Base-by-base conservation (phyloP, 2,329 filamentous ascomycete species). In the Talaromyces sp. region DNA sequence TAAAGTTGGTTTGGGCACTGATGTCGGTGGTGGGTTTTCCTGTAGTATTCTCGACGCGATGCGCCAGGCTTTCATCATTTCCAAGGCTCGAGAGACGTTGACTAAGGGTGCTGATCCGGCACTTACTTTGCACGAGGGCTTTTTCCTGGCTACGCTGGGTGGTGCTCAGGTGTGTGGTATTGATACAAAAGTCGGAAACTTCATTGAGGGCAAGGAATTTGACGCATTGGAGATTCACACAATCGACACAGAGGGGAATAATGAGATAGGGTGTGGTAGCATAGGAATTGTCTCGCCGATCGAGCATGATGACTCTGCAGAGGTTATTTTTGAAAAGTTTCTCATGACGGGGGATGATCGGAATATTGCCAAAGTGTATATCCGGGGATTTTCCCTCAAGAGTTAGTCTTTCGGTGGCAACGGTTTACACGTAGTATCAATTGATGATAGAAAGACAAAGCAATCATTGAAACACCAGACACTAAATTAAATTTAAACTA, bases 1-100 rank as follows among this genome's bases (percentile, higher is more conserved):
- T 67, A 86, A 87, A 61, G 84, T 88, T n/a, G 86, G 86, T 0
- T 72, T 89, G 0, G 86, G 86, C 0, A 88, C 86, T 0, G 86
- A 88, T 63, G 83, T 81, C 50, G 85, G 85, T 2, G 86, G 85
- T 31, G 85, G 86, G 0, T 88, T 83, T 70, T 83, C 84, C 4
- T 80, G 79, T 5, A 82, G 80, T 10, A 86, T 88, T 67, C 74
- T 74, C 5, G 71, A 73, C 14, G 67, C 67, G 2, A 75, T 75
- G 67, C 68, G 69, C 9, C 81, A 85, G 63, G 82, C 85, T 0
- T 77, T 87, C 59, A 80, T 88, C 43, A 75, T 76, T 3, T 77
- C 75, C 0, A 72, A 73, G 58, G 74, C 76, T 19, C 68, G 69
- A 14, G 69, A 75, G 46, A 70, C 64, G 7, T 53, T 72, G 27